Conservation (phyloP, 345 rosid genomes). For the Linum tenue region DNA sequence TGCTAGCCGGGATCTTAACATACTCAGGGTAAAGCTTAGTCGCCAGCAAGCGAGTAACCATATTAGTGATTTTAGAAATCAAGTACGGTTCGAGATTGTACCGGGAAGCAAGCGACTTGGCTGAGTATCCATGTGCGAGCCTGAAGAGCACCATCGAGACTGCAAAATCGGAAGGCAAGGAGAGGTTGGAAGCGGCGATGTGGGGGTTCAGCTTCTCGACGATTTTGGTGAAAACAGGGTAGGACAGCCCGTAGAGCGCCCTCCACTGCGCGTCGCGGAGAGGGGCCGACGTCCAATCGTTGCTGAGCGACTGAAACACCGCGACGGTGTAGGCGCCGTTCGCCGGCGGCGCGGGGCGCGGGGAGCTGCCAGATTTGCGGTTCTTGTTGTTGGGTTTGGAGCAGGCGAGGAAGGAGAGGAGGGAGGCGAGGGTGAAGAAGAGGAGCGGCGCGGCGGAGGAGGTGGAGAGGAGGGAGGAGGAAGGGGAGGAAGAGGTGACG, state of each 20-base stretch:
- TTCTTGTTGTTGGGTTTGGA: constrained; percentile 11
- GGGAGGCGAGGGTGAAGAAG: constrained; percentile 29
- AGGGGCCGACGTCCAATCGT: constrained; percentile 71
- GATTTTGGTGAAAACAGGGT: constrained; percentile 82
- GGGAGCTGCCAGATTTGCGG: constrained; percentile 28
- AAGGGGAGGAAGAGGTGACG: constrained; percentile 20
- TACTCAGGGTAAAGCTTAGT: constrained; percentile 87
- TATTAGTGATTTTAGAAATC: constrained; percentile 85
- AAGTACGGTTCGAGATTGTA: constrained; percentile 84
- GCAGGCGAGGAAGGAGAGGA: constrained; percentile 33
- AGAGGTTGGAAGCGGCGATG: constrained; percentile 81
- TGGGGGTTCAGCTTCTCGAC: constrained; percentile 83
- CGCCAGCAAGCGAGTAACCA: constrained; percentile 83
- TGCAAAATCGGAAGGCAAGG: constrained; percentile 90
- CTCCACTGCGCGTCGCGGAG: constrained; percentile 91
- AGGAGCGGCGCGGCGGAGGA: constrained; percentile 37
- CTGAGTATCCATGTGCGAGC: constrained; percentile 69
- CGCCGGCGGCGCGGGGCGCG: constrained; percentile 31
- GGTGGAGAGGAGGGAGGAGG: constrained; percentile 38
- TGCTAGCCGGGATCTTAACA: constrained; percentile 79
- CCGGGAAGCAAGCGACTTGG: constrained; percentile 57
- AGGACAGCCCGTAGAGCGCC: constrained; percentile 74
- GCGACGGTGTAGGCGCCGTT: constrained; percentile 58
- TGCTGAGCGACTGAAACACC: constrained; percentile 82
- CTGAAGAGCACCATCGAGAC: constrained; percentile 93